Base-by-base conservation (phyloP, 202 grass and related monocot species). In the Carex sylvatica region DNA sequence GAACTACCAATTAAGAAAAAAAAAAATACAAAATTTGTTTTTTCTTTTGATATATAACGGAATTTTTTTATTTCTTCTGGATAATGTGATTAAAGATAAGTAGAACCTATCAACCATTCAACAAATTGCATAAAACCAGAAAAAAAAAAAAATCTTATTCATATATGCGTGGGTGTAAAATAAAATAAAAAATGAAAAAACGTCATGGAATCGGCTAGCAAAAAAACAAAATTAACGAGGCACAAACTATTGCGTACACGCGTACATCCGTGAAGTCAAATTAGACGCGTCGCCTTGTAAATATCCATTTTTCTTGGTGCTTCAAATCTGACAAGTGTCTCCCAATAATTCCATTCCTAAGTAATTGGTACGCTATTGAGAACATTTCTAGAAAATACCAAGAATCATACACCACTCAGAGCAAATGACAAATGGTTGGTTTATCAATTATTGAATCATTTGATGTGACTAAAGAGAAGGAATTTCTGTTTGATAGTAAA, bases 381-480 rank as follows among this genome's bases (percentile, higher is more conserved):
- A 14, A 54, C 15, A 18, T 31, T 40, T 78, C 0, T 30, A 66
- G 22, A 67, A 67, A 19, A 47, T 15, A 81, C 68, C 58, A 64
- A 61, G 35, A 10, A 80, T 2, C 77, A 75, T 75, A 33, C 2
- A 74, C 47, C 71, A 24, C 47, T 44, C 78, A 23, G 3, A 35
- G 9, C 42, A 82, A 68, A 31, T 68, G 35, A 23, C 44, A 68
- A 82, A 68, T 24, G 18, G 11, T 68, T 9, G 38, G 8, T 52
- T 1, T 60, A 51, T 52, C 40, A 81, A 81, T 64, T 52, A 60
- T 54, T 31, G 22, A 9, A 74, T 11, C 47, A 22, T 9, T 28
- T 28, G 71, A 74, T 74, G 70, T 52, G 70, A 74, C 70, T 74
- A 7, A 40, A 70, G 15, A 70, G 66, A 16, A 35, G 13, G 31